phyloP scores from a whole-genome alignment of 1,284 basidiomycete species.

The Cryptococcus sp. region DNA sequence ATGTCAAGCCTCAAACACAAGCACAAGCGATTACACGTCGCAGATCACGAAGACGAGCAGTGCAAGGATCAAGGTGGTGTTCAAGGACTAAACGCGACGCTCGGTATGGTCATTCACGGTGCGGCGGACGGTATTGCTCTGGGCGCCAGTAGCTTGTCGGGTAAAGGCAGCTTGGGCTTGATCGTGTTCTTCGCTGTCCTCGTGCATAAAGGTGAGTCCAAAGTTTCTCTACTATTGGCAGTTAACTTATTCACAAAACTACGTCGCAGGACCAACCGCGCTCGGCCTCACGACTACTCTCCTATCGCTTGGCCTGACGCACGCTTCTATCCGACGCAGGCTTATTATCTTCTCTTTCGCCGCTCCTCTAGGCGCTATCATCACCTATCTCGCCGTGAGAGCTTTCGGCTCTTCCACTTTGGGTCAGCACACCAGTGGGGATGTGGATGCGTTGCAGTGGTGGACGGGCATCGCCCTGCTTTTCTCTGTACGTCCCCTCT shows the following conservation, averaged over 20 bases:
- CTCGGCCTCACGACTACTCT: constrained; percentile 79
- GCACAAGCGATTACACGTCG: constrained; percentile 31
- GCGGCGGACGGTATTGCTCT: constrained; percentile 87
- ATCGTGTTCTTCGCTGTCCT: constrained; percentile 85
- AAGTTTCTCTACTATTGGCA: neutral
- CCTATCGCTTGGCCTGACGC: constrained; percentile 69
- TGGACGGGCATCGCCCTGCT: constrained; percentile 64
- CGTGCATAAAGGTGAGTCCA: constrained; percentile 75
- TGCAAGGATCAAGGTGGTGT: constrained; percentile 15
- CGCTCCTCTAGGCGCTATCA: constrained; percentile 73
- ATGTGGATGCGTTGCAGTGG: constrained; percentile 43
- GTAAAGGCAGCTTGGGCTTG: constrained; percentile 60
- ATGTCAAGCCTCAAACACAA: constrained; percentile 39
- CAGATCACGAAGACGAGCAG: constrained; percentile 21
- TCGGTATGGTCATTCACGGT: constrained; percentile 82
- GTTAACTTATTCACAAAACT: neutral
- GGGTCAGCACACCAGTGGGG: constrained; percentile 11
- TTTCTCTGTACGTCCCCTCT: constrained; percentile 46
- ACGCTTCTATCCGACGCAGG: constrained; percentile 69
- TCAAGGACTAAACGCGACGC: constrained; percentile 65
- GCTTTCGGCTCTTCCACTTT: constrained; percentile 55
- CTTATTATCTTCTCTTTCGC: constrained; percentile 75
- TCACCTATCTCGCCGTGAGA: constrained; percentile 67
- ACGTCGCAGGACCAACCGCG: constrained; percentile 71
- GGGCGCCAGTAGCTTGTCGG: constrained; percentile 62